A percentile compares a stretch with the other conserved stretches of the same genome.
phyloP scores from a whole-genome alignment of 768 basidiomycete genomes.

The Pholiota molesta region DNA sequence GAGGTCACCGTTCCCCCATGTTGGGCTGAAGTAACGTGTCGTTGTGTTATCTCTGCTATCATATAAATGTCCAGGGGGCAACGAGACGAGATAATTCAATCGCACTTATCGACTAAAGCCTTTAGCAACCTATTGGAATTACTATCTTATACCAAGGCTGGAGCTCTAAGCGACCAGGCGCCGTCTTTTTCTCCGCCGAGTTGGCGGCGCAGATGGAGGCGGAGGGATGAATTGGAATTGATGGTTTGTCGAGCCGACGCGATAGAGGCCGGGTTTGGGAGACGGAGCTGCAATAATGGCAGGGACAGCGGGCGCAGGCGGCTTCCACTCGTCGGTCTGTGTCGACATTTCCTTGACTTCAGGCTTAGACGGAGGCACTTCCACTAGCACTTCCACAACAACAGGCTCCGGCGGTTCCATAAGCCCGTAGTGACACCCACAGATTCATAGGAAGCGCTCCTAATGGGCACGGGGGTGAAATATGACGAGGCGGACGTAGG shows the following conservation, averaged over 20 bases:
- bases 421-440: conserved; percentile 42
- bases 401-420: conserved; percentile 41
- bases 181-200: conserved; percentile 88
- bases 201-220: conserved; percentile 31
- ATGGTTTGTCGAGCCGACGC: conserved; percentile 52
- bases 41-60: conserved; percentile 83
- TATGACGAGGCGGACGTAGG: conserved; percentile 37
- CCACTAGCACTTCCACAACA: conserved; percentile 29
- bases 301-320: conserved; percentile 34
- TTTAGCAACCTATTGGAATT: conserved; percentile 98
- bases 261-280: conserved; percentile 46
- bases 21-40: conserved; percentile 82
- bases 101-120: conserved; percentile 87
- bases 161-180: conserved; percentile 80
- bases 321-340: conserved; percentile 78
- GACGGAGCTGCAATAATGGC: conserved; percentile 25
- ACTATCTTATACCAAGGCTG: conserved; percentile 98
- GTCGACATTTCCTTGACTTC: conserved; percentile 75
- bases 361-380: conserved; percentile 49
- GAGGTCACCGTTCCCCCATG: conserved; percentile 88
- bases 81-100: conserved; percentile 90
- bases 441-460: conserved; percentile 57
- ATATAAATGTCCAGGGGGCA: conserved; percentile 97
- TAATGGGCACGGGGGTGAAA: conserved; percentile 26
- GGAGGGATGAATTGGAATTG: conserved; percentile 71